Percentiles rank a stretch among this genome's conserved stretches.
phyloP scores from a whole-genome alignment of 2,329 filamentous ascomycete genomes.

The Neocatenulostroma microsporum region DNA sequence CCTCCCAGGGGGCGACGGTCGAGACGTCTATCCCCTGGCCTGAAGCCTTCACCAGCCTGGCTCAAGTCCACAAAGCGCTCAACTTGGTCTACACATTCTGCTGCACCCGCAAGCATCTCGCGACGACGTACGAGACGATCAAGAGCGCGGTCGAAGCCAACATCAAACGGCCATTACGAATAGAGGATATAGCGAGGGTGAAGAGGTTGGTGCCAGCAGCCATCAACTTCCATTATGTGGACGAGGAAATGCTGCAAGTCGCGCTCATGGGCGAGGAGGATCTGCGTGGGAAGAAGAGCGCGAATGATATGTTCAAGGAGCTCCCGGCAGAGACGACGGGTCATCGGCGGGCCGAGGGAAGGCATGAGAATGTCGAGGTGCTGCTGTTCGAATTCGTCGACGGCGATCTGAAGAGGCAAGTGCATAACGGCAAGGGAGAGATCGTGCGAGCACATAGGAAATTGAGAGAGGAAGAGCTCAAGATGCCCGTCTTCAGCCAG shows the following conservation, averaged over 20 bases:
- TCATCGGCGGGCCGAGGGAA: constrained; percentile 28
- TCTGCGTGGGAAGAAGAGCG: constrained; percentile 52
- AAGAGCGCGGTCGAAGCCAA: constrained; percentile 77
- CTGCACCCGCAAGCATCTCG: constrained; percentile 82
- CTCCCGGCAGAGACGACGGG: constrained; percentile 27
- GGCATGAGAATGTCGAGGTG: constrained; percentile 50
- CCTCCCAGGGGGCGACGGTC: no score
- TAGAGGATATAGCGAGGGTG: constrained; percentile 77
- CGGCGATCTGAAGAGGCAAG: constrained; percentile 77
- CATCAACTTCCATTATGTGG: constrained; percentile 78
- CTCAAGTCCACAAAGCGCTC: constrained; percentile 71
- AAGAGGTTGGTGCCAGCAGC: constrained; percentile 68
- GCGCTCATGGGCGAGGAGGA: constrained; percentile 66
- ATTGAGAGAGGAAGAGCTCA: constrained; percentile 69
- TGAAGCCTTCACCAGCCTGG: constrained; percentile 60
- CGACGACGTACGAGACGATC: constrained; percentile 86
- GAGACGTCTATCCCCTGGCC: constrained; percentile 62
- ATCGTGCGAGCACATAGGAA: constrained; percentile 59
- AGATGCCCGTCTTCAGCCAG: constrained; percentile 87
- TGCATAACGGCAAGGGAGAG: constrained; percentile 62
- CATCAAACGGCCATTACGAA: constrained; percentile 58
- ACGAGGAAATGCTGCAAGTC: constrained; percentile 73
- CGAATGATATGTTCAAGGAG: constrained; percentile 43
- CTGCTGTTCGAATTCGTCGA: constrained; percentile 90
- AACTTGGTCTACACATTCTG: constrained; percentile 95